Conservation (phyloP, 345 rosid genomes). For the Bretschneidera sinensis region DNA sequence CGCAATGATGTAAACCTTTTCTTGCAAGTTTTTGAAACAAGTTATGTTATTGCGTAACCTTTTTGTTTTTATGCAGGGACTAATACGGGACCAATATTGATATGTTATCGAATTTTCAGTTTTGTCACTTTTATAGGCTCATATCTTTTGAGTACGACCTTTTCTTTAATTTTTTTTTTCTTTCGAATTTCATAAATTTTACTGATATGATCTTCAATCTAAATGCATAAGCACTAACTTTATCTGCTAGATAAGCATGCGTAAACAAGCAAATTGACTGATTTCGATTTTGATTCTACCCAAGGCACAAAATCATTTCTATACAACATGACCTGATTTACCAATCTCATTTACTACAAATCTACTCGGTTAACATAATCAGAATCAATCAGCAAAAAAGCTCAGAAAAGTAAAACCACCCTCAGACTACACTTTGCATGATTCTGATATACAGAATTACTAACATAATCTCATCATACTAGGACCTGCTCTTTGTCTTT, state of each 20-base stretch:
- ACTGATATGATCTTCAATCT: too few species aligned
- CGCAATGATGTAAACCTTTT: not conserved
- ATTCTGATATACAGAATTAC: not conserved
- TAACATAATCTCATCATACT: not conserved
- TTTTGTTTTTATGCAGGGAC: not conserved
- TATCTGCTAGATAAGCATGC: too few species aligned
- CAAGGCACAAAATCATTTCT: not conserved
- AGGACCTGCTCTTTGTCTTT: slow-evolving; percentile 22
- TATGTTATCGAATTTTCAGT: not conserved
- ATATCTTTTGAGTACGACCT: not conserved
- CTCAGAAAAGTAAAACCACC: not conserved
- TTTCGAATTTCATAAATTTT: too few species aligned
- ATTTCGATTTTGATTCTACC: not conserved
- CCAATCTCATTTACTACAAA: slow-evolving; percentile 3
- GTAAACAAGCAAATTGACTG: not conserved
- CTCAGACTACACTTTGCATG: not conserved
- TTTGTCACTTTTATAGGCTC: not conserved
- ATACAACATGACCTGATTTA: not conserved
- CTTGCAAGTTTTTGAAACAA: not conserved
- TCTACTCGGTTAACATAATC: not conserved
- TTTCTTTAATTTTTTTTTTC: too few species aligned
- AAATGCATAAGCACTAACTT: too few species aligned
- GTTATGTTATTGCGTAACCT: not conserved
- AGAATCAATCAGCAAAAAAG: not conserved
- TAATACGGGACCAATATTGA: not conserved